These are phyloP conservation scores for Hyaloscypha variabilis DNA, from an alignment of 495 filamentous ascomycete genomes.

Conservation along the genomic window DNA sequence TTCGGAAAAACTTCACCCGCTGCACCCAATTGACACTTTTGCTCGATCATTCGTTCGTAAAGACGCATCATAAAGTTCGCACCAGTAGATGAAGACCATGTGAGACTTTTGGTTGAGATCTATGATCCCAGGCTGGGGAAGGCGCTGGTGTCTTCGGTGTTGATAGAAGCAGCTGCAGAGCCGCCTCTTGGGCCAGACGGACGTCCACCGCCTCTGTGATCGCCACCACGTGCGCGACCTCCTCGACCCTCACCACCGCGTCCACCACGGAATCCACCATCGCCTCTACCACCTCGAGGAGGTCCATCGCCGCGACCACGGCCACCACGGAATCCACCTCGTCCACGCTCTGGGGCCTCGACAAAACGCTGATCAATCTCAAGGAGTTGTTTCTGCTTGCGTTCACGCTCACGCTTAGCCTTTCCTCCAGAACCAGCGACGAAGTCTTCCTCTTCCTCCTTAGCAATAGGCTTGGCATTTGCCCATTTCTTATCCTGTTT, in stretches of 20 bases:
- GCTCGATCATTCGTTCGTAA: constrained; percentile 21
- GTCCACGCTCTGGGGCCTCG: constrained; percentile 57
- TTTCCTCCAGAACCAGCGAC: constrained; percentile 77
- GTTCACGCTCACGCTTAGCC: constrained; percentile 83
- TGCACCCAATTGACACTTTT: constrained; percentile 21
- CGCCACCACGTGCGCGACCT: constrained; percentile 43
- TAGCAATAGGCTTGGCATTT: constrained; percentile 74
- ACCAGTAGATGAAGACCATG: constrained; percentile 12
- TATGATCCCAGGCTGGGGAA: constrained; percentile 74
- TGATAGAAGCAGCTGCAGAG: constrained; percentile 44
- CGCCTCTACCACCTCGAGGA: constrained; percentile 51
- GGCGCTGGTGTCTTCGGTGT: constrained; percentile 65
- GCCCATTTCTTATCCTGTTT: constrained; percentile 91
- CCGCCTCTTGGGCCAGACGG: constrained; percentile 28
- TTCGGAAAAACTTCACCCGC: constrained; percentile 23
- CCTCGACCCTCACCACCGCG: constrained; percentile 40
- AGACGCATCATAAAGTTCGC: constrained; percentile 12
- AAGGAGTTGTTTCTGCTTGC: constrained; percentile 87
- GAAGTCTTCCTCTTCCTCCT: constrained; percentile 75
- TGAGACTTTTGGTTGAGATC: constrained; percentile 17
- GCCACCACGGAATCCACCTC: constrained; percentile 52
- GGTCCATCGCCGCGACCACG: constrained; percentile 55
- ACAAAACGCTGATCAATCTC: constrained; percentile 84
- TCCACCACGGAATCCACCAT: constrained; percentile 39
- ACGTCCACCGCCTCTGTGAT: constrained; percentile 36